These are phyloP conservation scores for Coemansia sp. DNA, from an alignment of 192 early-diverging fungal species.

Conservation along the genomic window DNA sequence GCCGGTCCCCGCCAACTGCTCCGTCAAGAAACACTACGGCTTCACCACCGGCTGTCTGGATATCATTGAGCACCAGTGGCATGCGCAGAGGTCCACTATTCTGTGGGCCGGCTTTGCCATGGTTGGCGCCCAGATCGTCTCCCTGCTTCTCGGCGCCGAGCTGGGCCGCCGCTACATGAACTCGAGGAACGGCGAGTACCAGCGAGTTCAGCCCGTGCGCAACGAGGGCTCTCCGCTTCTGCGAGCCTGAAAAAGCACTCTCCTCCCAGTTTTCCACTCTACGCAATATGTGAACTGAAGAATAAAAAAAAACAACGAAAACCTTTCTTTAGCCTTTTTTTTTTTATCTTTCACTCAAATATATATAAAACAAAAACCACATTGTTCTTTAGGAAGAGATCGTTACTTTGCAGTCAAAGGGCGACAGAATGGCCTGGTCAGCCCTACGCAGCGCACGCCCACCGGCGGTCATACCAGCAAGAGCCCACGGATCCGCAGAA, in stretches of 20 bases:
- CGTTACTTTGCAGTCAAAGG: conserved; percentile 39
- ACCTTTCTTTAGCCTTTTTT: not conserved
- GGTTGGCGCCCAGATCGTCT: conserved; percentile 36
- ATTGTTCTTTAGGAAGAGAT: not conserved
- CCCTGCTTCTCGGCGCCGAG: conserved; percentile 44
- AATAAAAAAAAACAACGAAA: conserved; percentile 2
- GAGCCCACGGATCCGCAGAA: conserved; percentile 20
- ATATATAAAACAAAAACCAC: not conserved
- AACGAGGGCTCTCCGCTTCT: conserved; percentile 35
- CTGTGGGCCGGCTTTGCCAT: conserved; percentile 32
- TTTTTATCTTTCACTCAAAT: conserved; percentile 1
- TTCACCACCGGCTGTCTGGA: conserved; percentile 29
- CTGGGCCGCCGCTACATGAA: conserved; percentile 41
- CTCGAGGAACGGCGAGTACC: conserved; percentile 26
- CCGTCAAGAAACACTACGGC: conserved; percentile 44
- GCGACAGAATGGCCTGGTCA: conserved; percentile 28
- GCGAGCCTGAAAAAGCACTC: conserved; percentile 18
- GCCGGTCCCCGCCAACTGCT: conserved; percentile 45
- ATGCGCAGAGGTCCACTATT: conserved; percentile 5
- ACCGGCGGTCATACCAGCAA: conserved; percentile 39
- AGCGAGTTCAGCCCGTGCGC: conserved; percentile 23
- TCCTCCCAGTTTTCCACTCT: too few species aligned
- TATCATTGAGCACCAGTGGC: conserved; percentile 32
- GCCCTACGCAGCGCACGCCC: conserved; percentile 37
- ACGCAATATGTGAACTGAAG: too few species aligned